Evolutionary conservation across 495 filamentous ascomycete genomes (phyloP).

Genomic region (Aspergillus olivimuriae): DNA sequence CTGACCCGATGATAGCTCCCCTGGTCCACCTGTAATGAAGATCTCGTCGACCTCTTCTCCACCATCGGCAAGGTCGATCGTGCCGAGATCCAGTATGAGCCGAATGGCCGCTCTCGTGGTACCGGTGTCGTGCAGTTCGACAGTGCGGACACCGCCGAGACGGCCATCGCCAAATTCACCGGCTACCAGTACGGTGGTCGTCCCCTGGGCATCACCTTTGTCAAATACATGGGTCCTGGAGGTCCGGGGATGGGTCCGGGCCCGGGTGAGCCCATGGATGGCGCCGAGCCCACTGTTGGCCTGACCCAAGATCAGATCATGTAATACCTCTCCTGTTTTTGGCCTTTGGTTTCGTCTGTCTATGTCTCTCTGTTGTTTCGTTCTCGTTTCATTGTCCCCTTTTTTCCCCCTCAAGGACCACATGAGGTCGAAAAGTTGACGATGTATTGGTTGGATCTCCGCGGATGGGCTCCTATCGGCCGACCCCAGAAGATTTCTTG

Average conservation of each 20-base stretch:
- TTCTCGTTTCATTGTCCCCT: constrained; percentile 1
- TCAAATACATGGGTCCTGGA: constrained; percentile 77
- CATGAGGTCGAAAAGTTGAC: constrained; percentile 13
- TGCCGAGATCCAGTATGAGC: constrained; percentile 97
- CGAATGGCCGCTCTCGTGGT: constrained; percentile 89
- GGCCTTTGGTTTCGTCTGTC: too few relatives aligned
- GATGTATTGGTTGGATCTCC: not conserved
- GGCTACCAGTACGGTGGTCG: constrained; percentile 96
- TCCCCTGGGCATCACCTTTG: constrained; percentile 84
- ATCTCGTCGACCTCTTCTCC: constrained; percentile 90
- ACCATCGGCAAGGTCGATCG: constrained; percentile 97
- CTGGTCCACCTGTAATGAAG: constrained; percentile 98
- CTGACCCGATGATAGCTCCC: constrained; percentile 59
- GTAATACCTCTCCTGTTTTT: constrained; percentile 49
- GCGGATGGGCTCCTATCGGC: too few relatives aligned
- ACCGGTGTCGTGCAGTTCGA: constrained; percentile 95
- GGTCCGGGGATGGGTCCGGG: constrained; percentile 49
- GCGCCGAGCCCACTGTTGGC: constrained; percentile 58
- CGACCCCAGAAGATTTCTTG: too few relatives aligned
- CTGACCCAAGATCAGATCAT: constrained; percentile 97
- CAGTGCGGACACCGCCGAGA: constrained; percentile 74
- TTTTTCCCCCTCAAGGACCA: constrained; percentile 3
- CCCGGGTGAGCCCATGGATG: constrained; percentile 73
- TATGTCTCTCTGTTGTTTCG: not conserved
- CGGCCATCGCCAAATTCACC: constrained; percentile 90